These are phyloP conservation scores for Akanthomyces muscarius DNA, from an alignment of 2,329 filamentous ascomycete genomes.

Conservation along the genomic window DNA sequence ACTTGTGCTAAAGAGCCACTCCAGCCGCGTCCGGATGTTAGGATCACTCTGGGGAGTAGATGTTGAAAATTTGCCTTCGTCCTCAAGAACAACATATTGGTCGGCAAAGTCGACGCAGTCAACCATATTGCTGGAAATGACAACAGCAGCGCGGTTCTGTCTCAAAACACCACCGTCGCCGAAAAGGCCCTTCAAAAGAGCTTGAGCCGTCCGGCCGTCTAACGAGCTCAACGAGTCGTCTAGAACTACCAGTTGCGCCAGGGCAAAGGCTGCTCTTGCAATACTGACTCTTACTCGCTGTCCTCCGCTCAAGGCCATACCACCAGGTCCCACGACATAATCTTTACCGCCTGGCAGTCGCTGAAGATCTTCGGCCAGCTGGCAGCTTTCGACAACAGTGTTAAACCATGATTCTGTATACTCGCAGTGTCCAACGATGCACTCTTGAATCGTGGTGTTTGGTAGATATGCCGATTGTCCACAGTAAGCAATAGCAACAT, in stretches of 20 bases:
- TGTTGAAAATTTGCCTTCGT: not conserved
- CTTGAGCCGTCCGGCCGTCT: not conserved
- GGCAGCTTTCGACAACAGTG: not conserved
- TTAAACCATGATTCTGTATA: not conserved
- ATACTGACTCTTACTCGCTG: constrained; percentile 2
- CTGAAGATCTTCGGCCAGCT: not conserved
- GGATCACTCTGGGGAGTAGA: not conserved
- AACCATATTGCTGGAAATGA: not conserved
- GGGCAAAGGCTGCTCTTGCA: not conserved
- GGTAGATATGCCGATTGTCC: not conserved
- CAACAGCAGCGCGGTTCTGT: not conserved
- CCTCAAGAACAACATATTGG: not conserved
- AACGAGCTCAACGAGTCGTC: not conserved
- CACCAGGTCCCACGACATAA: not conserved
- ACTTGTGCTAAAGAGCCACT: not conserved
- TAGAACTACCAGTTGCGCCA: not conserved
- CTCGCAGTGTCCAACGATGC: not conserved
- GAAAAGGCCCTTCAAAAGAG: not conserved
- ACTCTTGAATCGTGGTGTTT: not conserved
- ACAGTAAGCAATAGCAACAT: not conserved
- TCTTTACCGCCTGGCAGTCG: not conserved
- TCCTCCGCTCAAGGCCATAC: not conserved
- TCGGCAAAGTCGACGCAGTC: not conserved
- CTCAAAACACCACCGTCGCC: not conserved
- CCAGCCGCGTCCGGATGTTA: not conserved